phyloP scores from a whole-genome alignment of 2,329 filamentous ascomycete species.

The Zymoseptoria crescenta region DNA sequence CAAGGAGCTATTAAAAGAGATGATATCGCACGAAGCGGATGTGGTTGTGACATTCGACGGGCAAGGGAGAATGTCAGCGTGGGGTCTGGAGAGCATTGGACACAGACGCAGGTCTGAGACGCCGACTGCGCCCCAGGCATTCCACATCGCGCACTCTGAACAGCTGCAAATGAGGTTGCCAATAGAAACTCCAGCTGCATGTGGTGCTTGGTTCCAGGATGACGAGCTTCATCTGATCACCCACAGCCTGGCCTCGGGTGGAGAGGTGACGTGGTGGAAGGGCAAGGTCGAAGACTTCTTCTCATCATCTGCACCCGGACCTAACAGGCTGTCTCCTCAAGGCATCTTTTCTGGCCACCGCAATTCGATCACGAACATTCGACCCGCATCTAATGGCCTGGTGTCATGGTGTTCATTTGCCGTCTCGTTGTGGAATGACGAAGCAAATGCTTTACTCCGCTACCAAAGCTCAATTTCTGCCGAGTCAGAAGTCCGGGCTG shows the following conservation, averaged over 20 bases:
- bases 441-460: neutral
- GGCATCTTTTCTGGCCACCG: slow-evolving; percentile 15
- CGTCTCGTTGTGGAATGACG: slow-evolving; percentile 2
- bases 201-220: slow-evolving; percentile 24
- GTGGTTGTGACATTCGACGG: slow-evolving; percentile 80
- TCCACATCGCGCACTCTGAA: slow-evolving; percentile 76
- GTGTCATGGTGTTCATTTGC: slow-evolving; percentile 2
- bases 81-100: slow-evolving; percentile 82
- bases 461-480: neutral
- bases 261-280: slow-evolving; percentile 73
- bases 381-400: neutral
- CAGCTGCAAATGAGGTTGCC: slow-evolving; percentile 33
- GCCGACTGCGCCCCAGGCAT: slow-evolving; percentile 53
- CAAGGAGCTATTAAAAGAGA: slow-evolving; percentile 74
- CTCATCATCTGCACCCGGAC: slow-evolving; percentile 47
- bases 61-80: slow-evolving; percentile 79
- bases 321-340: slow-evolving; percentile 11
- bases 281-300: slow-evolving; percentile 72
- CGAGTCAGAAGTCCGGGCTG: slow-evolving; percentile 1
- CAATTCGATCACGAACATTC: neutral
- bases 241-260: slow-evolving; percentile 68
- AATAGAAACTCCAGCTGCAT: slow-evolving; percentile 14
- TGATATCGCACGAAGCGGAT: slow-evolving; percentile 79
- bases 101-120: slow-evolving; percentile 49
- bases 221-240: slow-evolving; percentile 49